Conservation (phyloP, 768 basidiomycete species). For the Russula sp. region DNA sequence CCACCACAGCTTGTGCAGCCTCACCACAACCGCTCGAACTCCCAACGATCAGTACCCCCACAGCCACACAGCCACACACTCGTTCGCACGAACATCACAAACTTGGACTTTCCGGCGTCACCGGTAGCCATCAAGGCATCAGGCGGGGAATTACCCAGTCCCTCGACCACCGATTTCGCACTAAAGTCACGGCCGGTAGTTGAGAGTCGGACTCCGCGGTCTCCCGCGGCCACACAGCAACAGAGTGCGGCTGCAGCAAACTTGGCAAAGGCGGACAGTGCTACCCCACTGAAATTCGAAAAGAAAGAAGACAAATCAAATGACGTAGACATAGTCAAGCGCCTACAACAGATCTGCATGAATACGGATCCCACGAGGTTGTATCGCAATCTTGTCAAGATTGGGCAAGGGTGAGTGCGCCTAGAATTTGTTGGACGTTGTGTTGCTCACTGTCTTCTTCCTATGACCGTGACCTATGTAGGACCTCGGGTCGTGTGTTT, state of each 20-base stretch:
- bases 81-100: slow-evolving; percentile 62
- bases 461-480: slow-evolving; percentile 27
- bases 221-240: slow-evolving; percentile 35
- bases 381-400: slow-evolving; percentile 90
- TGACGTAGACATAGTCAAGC: slow-evolving; percentile 84
- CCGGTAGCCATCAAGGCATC: slow-evolving; percentile 22
- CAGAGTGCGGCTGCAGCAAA: slow-evolving; percentile 58
- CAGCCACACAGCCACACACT: slow-evolving; percentile 33
- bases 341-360: slow-evolving; percentile 90
- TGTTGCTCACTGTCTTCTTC: background rate
- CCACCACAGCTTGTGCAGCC: slow-evolving; percentile 58
- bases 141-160: slow-evolving; percentile 3
- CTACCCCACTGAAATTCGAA: slow-evolving; percentile 79
- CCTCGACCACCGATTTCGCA: slow-evolving; percentile 14
- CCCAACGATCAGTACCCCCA: slow-evolving; percentile 59
- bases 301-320: slow-evolving; percentile 73
- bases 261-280: slow-evolving; percentile 58
- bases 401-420: slow-evolving; percentile 83
- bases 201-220: slow-evolving; percentile 30
- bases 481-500: slow-evolving; percentile 95
- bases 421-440: background rate
- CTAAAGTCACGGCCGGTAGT: background rate
- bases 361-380: slow-evolving; percentile 94
- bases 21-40: slow-evolving; percentile 79
- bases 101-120: slow-evolving; percentile 41